phyloP scores from a whole-genome alignment of 2,329 filamentous ascomycete genomes.

The Zymoseptoria crescenta region DNA sequence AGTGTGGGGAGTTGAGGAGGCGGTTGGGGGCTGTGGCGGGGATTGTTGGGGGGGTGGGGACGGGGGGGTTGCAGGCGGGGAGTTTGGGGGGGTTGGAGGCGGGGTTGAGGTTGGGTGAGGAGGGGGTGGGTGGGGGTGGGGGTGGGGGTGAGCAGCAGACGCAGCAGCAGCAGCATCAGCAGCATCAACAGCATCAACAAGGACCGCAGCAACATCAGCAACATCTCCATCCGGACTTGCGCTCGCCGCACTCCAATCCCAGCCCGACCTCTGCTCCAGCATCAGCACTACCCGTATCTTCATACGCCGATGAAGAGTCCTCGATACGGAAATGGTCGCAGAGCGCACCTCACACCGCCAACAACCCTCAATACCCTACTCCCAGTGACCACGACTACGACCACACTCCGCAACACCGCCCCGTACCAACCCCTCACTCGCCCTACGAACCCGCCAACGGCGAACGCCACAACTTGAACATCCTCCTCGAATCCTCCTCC shows the following conservation, averaged over 20 bases:
- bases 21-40: constrained; percentile 59
- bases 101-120: constrained; percentile 57
- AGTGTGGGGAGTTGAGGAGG: constrained; percentile 57
- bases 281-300: background rate
- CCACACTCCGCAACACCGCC: background rate
- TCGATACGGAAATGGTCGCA: background rate
- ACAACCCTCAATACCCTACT: background rate
- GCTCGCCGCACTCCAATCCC: constrained; percentile 12
- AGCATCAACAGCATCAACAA: constrained; percentile 19
- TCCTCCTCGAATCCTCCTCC: constrained; percentile 57
- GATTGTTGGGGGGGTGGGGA: constrained; percentile 55
- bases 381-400: background rate
- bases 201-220: too few species aligned
- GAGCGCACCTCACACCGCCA: background rate
- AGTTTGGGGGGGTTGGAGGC: constrained; percentile 68
- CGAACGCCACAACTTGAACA: constrained; percentile 65
- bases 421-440: background rate
- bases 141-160: constrained; percentile 2
- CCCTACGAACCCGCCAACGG: constrained; percentile 22
- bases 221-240: constrained; percentile 29
- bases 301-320: background rate
- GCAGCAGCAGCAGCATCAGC: constrained; percentile 7
- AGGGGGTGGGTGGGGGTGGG: background rate
- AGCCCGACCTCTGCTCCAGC: background rate
- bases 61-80: too few species aligned